These are phyloP conservation scores for Penicillium concentricum DNA, from an alignment of 2,329 filamentous ascomycete species.

Conservation along the genomic window DNA sequence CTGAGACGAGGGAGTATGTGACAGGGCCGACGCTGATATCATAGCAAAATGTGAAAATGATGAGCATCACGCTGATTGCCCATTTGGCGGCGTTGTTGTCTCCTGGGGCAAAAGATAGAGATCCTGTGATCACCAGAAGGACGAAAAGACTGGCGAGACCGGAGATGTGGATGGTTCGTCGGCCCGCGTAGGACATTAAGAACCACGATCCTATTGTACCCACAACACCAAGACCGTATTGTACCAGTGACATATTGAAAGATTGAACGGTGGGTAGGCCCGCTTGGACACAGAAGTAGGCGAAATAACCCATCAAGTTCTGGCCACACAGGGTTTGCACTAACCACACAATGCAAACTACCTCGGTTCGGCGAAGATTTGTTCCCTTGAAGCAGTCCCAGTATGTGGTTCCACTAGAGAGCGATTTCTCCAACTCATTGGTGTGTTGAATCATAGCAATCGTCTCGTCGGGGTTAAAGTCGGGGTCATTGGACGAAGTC, in stretches of 20 bases:
- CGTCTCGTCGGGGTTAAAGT: constrained; percentile 76
- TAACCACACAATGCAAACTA: constrained; percentile 60
- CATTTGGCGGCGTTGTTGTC: constrained; percentile 35
- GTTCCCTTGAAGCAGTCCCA: constrained; percentile 77
- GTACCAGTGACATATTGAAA: constrained; percentile 23
- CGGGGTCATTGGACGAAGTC: constrained; percentile 53
- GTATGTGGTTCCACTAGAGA: constrained; percentile 70
- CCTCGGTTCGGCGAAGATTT: constrained; percentile 74
- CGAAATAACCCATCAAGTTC: constrained; percentile 61
- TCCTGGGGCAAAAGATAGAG: constrained; percentile 22
- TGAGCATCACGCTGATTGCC: constrained; percentile 47
- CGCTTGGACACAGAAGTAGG: constrained; percentile 55
- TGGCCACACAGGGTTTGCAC: constrained; percentile 62
- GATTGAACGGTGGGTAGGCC: constrained; percentile 9
- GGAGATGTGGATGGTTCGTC: constrained; percentile 41
- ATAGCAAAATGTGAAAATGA: constrained; percentile 51
- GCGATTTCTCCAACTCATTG: constrained; percentile 71
- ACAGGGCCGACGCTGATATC: constrained; percentile 56
- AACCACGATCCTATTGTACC: constrained; percentile 55
- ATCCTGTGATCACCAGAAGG: constrained; percentile 30
- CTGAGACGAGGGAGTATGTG: constrained; percentile 53
- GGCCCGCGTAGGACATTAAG: constrained; percentile 40
- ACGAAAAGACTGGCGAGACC: constrained; percentile 27
- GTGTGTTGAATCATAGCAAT: constrained; percentile 88
- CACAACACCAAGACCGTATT: constrained; percentile 54